Evolutionary conservation across 352 stramenopile species (phyloP), one percentile per base, ranked within the genome.

Genomic region (Elongisporangium undulatum): DNA sequence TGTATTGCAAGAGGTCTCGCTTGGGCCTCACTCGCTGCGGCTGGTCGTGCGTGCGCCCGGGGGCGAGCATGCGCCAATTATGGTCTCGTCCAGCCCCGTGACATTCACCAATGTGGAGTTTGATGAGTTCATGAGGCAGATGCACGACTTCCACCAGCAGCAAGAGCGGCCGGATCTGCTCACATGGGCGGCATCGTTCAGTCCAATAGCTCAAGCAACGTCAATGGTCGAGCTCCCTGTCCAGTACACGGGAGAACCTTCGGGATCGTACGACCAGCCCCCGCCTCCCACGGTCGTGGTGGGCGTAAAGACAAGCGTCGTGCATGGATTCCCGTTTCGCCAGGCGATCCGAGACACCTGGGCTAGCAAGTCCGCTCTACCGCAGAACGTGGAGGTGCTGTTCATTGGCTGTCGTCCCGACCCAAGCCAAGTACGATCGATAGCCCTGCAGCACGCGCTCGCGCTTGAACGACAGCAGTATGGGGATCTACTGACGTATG

Each of bases 341-440:
- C 70, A 77, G 51, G 68, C 60, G 8, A 74, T 82, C 55, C 72
- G 74, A 34, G 39, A 72, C 24, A 87, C 79, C 2, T 87, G 79
- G 77, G 66, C 59, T 2, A 71, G 48, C 38, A 45, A 22, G 34
- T 13, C 17, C 22, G 20, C 16, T 13, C 59, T 80, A 3, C 56
- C 59, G 9, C 21, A 19, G 0, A 58, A 66, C 8, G 58, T 76
- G 3, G 62, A 63, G 51, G 52, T 85, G 1, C 22, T 76, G 19
- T 85, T 86, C 55, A 38, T 82, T 3, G 76, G 74, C 3, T 85
- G 74, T 48, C 20, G 4, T 16, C 64, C 67, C 16, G 45, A 38
- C 9, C 9, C 49, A 60, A 21, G 52, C 0, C 13, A 66, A 17
- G 49, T 49, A 29, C 24, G 68, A 17, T 20, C 55, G 23, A 24